Conservation (phyloP, 495 filamentous ascomycete genomes). For the Choiromyces venosus region DNA sequence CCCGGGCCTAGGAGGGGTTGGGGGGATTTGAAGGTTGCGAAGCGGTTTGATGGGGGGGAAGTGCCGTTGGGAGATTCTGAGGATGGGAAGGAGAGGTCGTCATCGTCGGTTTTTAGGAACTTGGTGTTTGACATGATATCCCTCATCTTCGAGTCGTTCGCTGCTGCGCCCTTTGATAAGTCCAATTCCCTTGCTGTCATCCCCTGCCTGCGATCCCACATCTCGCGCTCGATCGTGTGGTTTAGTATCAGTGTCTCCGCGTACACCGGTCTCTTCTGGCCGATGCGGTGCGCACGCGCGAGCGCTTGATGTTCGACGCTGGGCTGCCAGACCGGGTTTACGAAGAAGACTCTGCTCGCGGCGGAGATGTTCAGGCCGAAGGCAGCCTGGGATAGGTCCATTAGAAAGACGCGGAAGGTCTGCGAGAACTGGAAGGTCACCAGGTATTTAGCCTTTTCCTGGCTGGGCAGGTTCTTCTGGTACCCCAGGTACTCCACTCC, state of each 20-base stretch:
- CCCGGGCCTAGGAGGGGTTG: constrained; percentile 57
- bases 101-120: constrained; percentile 55
- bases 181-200: constrained; percentile 75
- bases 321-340: constrained; percentile 81
- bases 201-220: constrained; percentile 63
- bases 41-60: background rate
- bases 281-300: constrained; percentile 83
- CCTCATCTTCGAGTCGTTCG: constrained; percentile 72
- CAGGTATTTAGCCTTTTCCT: constrained; percentile 64
- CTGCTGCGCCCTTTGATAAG: constrained; percentile 58
- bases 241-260: constrained; percentile 83
- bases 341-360: constrained; percentile 83
- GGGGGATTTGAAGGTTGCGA: constrained; percentile 51
- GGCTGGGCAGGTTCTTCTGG: constrained; percentile 59
- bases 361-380: constrained; percentile 77
- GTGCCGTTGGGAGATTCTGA: constrained; percentile 50
- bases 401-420: constrained; percentile 66
- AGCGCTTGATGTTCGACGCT: constrained; percentile 87
- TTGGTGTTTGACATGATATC: constrained; percentile 69
- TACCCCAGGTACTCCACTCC: constrained; percentile 79
- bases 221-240: constrained; percentile 78
- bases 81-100: too few relatives aligned
- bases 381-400: constrained; percentile 83
- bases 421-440: constrained; percentile 65
- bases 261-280: constrained; percentile 70